A percentile compares a stretch with the other conserved stretches of the same genome.
These are phyloP conservation scores for Luffa aegyptiaca DNA, from an alignment of 306 rosid species.

Conservation along the genomic window DNA sequence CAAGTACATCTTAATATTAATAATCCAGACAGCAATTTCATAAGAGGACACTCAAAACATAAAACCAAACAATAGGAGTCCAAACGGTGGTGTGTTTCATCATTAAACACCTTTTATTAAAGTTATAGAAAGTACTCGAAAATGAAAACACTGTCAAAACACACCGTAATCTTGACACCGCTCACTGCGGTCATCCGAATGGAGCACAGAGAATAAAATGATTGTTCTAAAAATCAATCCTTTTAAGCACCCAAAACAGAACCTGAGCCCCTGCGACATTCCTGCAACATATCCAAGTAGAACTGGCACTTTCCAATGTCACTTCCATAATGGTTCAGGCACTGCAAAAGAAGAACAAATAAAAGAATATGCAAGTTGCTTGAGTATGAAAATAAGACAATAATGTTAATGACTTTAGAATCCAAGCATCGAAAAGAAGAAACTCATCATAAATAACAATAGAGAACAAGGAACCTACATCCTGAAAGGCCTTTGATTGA, in stretches of 20 bases:
- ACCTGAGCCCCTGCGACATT: conserved; percentile 66
- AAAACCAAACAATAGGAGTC: not conserved
- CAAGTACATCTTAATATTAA: not conserved
- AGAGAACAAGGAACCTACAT: conserved; percentile 34
- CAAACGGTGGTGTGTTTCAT: not conserved
- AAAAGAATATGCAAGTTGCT: not conserved
- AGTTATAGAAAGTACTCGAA: not conserved
- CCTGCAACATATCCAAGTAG: conserved; percentile 85
- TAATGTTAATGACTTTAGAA: not conserved
- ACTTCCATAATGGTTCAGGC: conserved; percentile 54
- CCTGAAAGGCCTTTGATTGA: conserved; percentile 74
- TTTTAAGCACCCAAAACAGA: conserved; percentile 38
- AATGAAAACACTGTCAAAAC: not conserved
- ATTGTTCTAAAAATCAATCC: not conserved
- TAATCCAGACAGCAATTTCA: not conserved
- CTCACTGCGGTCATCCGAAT: not conserved
- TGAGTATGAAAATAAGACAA: not conserved
- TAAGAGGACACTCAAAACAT: not conserved
- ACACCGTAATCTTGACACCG: not conserved
- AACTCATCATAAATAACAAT: not conserved
- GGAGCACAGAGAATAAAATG: not conserved
- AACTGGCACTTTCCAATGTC: conserved; percentile 93
- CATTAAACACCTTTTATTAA: not conserved
- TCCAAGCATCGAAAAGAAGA: not conserved
- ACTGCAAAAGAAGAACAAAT: conserved; percentile 28